Evolutionary conservation across 371 early-diverging fungal species (phyloP).

Genomic region (Rhizopus stolonifer): DNA sequence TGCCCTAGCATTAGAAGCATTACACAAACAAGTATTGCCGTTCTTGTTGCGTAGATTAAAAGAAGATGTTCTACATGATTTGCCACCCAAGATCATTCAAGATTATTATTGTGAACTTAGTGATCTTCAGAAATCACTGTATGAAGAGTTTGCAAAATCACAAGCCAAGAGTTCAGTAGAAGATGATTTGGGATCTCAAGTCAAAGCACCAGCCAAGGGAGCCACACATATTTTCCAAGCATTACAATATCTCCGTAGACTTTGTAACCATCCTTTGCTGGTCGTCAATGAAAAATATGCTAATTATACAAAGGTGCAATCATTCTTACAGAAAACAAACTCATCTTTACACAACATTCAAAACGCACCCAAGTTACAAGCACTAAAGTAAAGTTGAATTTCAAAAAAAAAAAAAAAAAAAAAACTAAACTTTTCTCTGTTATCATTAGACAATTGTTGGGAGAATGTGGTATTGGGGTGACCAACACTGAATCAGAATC

Average conservation of each 20-base stretch:
- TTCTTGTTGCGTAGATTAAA: conserved; percentile 97
- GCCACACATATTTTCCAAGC: conserved; percentile 95
- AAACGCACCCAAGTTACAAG: conserved; percentile 92
- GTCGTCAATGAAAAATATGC: conserved; percentile 87
- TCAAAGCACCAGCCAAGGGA: conserved; percentile 22
- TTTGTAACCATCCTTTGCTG: conserved; percentile 95
- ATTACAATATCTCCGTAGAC: conserved; percentile 91
- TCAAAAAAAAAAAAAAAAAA: no score
- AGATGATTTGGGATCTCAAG: conserved; percentile 38
- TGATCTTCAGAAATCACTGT: conserved; percentile 83
- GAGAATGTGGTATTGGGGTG: conserved; percentile 92
- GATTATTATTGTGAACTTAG: conserved; percentile 97
- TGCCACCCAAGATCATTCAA: conserved; percentile 99
- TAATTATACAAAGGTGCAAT: conserved; percentile 67
- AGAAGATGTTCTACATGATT: conserved; percentile 96
- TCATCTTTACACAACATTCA: conserved; percentile 77
- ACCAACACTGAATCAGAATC: conserved; percentile 51
- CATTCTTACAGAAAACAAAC: conserved; percentile 58
- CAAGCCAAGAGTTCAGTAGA: conserved; percentile 58
- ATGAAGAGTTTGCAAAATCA: conserved; percentile 83
- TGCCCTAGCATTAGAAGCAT: conserved; percentile 85
- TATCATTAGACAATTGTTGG: conserved; percentile 67
- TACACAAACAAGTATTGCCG: conserved; percentile 97
- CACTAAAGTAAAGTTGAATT: conserved; percentile 80
- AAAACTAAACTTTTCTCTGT: no score